phyloP scores from a whole-genome alignment of 257 asterid species.

The Leptodermis oblonga region DNA sequence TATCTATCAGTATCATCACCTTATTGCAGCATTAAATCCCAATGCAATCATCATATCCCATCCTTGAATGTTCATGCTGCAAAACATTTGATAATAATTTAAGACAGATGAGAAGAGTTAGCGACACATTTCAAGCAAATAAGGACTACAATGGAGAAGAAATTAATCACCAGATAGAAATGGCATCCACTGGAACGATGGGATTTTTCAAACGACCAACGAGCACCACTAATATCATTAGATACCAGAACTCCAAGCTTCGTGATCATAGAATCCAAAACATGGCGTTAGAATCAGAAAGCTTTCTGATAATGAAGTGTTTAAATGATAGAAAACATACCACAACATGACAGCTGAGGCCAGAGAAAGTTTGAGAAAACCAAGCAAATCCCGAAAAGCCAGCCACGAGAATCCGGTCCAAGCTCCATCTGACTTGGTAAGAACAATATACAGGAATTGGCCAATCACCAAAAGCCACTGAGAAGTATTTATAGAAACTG shows the following conservation, averaged over 20 bases:
- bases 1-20: conserved; percentile 31
- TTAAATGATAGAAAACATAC: conserved; percentile 21
- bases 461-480: conserved; percentile 66
- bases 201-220: conserved; percentile 77
- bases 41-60: conserved; percentile 77
- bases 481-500: conserved; percentile 53
- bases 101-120: background rate
- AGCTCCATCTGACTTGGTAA: conserved; percentile 63
- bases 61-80: conserved; percentile 78
- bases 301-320: background rate
- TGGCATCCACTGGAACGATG: conserved; percentile 66
- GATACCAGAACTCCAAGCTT: conserved; percentile 95
- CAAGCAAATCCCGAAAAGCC: conserved; percentile 64
- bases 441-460: conserved; percentile 50
- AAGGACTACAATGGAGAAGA: background rate
- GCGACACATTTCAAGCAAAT: background rate
- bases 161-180: conserved; percentile 80
- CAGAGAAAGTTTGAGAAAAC: conserved; percentile 62
- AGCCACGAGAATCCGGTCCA: conserved; percentile 79
- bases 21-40: conserved; percentile 87
- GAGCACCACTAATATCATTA: conserved; percentile 60
- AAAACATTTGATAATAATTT: background rate
- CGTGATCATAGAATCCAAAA: conserved; percentile 14
- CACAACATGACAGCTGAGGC: conserved; percentile 85
- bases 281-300: background rate